Percentiles rank a stretch among this genome's conserved stretches.
Evolutionary conservation across 202 grass and related monocot genomes (phyloP).

Genomic region (Schoenoplectus tabernaemontani): DNA sequence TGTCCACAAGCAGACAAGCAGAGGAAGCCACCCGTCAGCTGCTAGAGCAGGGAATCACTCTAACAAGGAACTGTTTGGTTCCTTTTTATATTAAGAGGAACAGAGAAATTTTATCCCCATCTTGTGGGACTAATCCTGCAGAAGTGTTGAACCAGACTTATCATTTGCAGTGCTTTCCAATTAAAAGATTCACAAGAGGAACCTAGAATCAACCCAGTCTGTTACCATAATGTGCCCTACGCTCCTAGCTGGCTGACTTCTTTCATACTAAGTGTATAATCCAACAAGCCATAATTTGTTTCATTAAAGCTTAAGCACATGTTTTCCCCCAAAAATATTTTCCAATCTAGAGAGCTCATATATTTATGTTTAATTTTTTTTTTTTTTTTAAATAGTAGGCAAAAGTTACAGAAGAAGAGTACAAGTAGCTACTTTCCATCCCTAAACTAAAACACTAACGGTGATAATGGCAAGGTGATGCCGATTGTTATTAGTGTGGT

Average conservation of each 20-base stretch:
- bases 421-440: no score
- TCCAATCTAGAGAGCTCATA: background rate
- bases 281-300: background rate
- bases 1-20: no score
- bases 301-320: background rate
- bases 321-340: background rate
- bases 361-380: no score
- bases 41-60: background rate
- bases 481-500: no score
- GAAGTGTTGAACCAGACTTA: background rate
- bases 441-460: no score
- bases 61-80: background rate
- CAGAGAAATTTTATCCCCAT: no score
- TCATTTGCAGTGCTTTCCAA: background rate
- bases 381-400: no score
- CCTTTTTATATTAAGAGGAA: no score
- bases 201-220: background rate
- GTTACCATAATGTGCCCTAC: no score
- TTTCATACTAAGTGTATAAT: no score
- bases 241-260: background rate
- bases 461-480: no score
- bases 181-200: background rate
- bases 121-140: background rate
- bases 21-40: background rate
- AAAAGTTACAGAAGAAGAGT: no score